phyloP scores from a whole-genome alignment of 106 monocot species.

The Dioscorea dumetorum region DNA sequence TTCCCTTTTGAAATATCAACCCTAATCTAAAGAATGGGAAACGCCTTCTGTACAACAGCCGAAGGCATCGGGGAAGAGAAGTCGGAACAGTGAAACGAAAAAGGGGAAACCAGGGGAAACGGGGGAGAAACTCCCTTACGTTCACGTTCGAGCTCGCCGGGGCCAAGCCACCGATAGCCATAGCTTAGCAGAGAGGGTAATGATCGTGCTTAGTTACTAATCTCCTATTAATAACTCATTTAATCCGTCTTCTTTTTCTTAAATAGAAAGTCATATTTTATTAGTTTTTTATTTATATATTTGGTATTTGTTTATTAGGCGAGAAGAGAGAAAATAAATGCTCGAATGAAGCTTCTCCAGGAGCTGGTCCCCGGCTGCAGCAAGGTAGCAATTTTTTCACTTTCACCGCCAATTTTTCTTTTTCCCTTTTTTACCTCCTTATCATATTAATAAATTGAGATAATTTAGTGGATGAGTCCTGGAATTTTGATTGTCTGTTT shows the following conservation, averaged over 20 bases:
- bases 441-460: no score
- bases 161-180: slow-evolving; percentile 97
- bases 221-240: slow-evolving; percentile 2
- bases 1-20: not conserved
- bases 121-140: slow-evolving; percentile 68
- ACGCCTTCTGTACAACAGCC: slow-evolving; percentile 6
- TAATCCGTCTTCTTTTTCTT: not conserved
- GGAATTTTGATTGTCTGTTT: no score
- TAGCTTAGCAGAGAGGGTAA: slow-evolving; percentile 90
- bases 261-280: not conserved
- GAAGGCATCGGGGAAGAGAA: slow-evolving; percentile 50
- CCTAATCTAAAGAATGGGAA: not conserved
- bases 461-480: no score
- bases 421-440: no score
- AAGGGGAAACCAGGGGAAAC: not conserved
- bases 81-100: slow-evolving; percentile 15
- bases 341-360: slow-evolving; percentile 90
- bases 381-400: not conserved
- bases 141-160: slow-evolving; percentile 85
- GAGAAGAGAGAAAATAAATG: slow-evolving; percentile 95
- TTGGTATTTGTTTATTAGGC: slow-evolving; percentile 36
- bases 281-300: no score
- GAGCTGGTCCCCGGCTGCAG: slow-evolving; percentile 94
- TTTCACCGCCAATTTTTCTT: not conserved
- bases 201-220: slow-evolving; percentile 3